These are phyloP conservation scores for Acacia confusa DNA, from an alignment of 306 rosid genomes.

Conservation along the genomic window DNA sequence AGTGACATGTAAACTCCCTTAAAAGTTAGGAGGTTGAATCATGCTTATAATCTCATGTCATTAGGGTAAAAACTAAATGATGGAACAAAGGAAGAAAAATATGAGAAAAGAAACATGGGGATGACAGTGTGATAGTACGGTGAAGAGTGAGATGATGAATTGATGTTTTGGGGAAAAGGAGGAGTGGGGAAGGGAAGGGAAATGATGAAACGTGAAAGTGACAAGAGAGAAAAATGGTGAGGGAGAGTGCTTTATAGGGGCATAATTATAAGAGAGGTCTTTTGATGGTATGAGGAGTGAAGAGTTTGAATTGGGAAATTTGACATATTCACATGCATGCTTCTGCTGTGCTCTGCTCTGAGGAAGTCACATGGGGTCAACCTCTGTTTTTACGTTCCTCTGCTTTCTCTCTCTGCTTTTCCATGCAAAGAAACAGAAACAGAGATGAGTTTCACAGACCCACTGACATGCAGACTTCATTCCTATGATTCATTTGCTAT, in stretches of 20 bases:
- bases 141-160: neutral
- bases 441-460: neutral
- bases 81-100: neutral
- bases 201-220: constrained; percentile 16
- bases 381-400: neutral
- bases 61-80: neutral
- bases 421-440: neutral
- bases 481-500: neutral
- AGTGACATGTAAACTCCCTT: too few species aligned
- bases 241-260: constrained; percentile 15
- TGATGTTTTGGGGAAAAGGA: neutral
- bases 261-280: constrained; percentile 1
- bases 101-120: neutral
- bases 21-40: too few species aligned
- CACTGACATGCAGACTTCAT: neutral
- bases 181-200: neutral
- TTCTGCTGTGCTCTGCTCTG: neutral
- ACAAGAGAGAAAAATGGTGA: neutral
- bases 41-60: accelerated
- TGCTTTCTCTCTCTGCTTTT: neutral
- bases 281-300: neutral
- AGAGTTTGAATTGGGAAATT: neutral
- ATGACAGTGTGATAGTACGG: neutral
- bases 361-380: constrained; percentile 35
- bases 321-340: neutral